phyloP scores from a whole-genome alignment of 495 filamentous ascomycete genomes.

The Neurospora africana region DNA sequence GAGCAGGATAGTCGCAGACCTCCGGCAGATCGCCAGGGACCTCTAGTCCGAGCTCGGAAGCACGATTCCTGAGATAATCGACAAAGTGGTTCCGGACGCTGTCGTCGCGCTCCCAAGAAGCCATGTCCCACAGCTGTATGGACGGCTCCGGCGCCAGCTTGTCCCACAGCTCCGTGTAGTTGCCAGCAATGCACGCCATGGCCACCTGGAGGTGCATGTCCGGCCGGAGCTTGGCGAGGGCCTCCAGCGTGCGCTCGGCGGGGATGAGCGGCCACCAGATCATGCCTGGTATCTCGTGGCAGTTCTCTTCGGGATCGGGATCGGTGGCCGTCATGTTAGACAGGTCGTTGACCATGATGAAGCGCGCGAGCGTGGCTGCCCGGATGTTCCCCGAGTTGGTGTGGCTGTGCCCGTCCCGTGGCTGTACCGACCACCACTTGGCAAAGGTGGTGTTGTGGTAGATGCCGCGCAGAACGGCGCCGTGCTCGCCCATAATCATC shows the following conservation, averaged over 20 bases:
- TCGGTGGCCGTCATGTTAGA: too few relatives aligned
- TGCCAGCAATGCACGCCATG: not conserved
- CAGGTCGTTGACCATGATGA: too few relatives aligned
- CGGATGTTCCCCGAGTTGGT: too few relatives aligned
- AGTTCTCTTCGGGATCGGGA: too few relatives aligned
- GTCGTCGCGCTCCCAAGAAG: not conserved
- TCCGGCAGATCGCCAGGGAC: too few relatives aligned
- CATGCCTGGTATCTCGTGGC: not conserved
- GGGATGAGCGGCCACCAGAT: not conserved
- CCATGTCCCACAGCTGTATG: not conserved
- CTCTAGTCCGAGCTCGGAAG: not conserved
- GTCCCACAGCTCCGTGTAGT: not conserved
- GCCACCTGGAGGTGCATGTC: not conserved
- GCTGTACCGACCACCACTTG: too few relatives aligned
- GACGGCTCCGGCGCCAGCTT: not conserved
- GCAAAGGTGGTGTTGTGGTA: too few relatives aligned
- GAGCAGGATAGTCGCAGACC: not conserved
- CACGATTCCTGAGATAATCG: not conserved
- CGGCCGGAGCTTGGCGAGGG: not conserved
- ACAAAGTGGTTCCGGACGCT: not conserved
- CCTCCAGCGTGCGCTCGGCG: not conserved
- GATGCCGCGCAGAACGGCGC: too few relatives aligned
- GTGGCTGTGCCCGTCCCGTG: too few relatives aligned
- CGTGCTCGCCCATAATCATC: too few relatives aligned
- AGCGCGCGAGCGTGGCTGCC: too few relatives aligned